Evolutionary conservation across 768 basidiomycete genomes (phyloP).

Genomic region (Suillus weaverae): DNA sequence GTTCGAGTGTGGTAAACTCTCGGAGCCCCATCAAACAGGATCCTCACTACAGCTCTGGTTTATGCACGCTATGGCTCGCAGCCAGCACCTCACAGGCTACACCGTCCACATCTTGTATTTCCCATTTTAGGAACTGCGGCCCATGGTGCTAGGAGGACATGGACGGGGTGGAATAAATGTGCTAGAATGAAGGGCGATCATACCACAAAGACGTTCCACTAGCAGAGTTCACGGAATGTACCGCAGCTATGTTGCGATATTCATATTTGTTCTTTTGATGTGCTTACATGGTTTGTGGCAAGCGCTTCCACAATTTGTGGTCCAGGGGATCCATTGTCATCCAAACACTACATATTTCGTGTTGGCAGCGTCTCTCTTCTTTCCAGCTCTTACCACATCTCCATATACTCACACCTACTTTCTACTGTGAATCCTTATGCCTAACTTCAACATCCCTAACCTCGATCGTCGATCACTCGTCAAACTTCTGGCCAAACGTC

Average conservation of each 20-base stretch:
- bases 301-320: not conserved
- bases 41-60: too few species aligned
- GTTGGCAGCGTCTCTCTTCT: constrained; percentile 11
- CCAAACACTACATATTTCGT: constrained; percentile 22
- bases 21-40: too few species aligned
- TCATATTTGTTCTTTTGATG: not conserved
- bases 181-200: too few species aligned
- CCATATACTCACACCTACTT: not conserved
- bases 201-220: too few species aligned
- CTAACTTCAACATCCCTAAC: constrained; percentile 11
- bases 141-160: too few species aligned
- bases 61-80: too few species aligned
- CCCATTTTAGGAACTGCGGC: too few species aligned
- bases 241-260: constrained; percentile 15
- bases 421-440: not conserved
- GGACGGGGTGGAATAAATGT: too few species aligned
- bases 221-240: not conserved
- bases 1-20: too few species aligned
- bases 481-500: constrained; percentile 25
- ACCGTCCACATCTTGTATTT: too few species aligned
- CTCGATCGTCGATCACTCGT: constrained; percentile 23
- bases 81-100: too few species aligned
- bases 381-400: constrained; percentile 10
- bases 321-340: not conserved
- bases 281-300: not conserved